A percentile compares a stretch with the other conserved stretches of the same genome.
Evolutionary conservation across 768 basidiomycete species (phyloP).

Genomic region (Rhizopogon roseolus): DNA sequence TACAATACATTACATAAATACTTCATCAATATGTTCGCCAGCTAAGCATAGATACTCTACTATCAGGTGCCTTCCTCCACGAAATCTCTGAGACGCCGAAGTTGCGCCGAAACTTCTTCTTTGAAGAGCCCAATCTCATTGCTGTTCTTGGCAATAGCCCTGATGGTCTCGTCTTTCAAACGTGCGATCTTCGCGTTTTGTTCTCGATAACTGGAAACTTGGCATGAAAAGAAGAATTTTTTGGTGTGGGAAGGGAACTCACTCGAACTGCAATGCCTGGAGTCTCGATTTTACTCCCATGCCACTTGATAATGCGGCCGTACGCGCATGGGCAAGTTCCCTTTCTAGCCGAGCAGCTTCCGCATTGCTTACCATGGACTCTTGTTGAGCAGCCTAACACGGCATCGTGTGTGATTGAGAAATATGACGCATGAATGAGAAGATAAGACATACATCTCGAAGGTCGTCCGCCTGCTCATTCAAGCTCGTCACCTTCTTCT

Average conservation of each 20-base stretch:
- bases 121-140: slow-evolving; percentile 82
- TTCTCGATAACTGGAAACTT: slow-evolving; percentile 60
- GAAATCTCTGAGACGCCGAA: slow-evolving; percentile 64
- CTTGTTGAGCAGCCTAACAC: slow-evolving; percentile 69
- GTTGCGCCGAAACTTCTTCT: slow-evolving; percentile 66
- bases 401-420: background rate
- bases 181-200: slow-evolving; percentile 72
- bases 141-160: slow-evolving; percentile 79
- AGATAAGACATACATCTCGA: slow-evolving; percentile 56
- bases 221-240: slow-evolving; percentile 1
- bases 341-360: slow-evolving; percentile 67
- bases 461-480: slow-evolving; percentile 78
- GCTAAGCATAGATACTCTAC: background rate
- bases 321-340: slow-evolving; percentile 70
- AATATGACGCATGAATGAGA: background rate
- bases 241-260: slow-evolving; percentile 18
- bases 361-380: slow-evolving; percentile 58
- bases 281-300: slow-evolving; percentile 77
- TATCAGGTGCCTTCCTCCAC: slow-evolving; percentile 45
- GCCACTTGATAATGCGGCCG: slow-evolving; percentile 74
- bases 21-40: background rate
- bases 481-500: slow-evolving; percentile 64
- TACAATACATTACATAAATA: background rate
- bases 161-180: slow-evolving; percentile 73
- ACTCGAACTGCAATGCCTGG: slow-evolving; percentile 77